These are phyloP conservation scores for Lomentospora prolificans DNA, from an alignment of 2,329 filamentous ascomycete species.

Conservation along the genomic window DNA sequence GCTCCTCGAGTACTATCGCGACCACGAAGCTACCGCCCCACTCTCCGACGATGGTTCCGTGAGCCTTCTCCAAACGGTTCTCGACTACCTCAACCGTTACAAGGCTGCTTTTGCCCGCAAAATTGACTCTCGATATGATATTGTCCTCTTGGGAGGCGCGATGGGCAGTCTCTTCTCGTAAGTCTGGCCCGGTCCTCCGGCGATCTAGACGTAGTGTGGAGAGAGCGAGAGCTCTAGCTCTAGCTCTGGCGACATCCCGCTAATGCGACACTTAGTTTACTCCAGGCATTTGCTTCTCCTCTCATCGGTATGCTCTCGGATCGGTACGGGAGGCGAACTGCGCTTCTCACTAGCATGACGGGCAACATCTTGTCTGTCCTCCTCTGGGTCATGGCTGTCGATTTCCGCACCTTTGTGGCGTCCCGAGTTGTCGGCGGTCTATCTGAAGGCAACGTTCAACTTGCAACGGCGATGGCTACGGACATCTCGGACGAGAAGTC, in stretches of 20 bases:
- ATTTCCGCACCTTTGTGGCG: conserved; percentile 94
- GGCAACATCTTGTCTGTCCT: conserved; percentile 91
- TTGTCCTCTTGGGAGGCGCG: conserved; percentile 87
- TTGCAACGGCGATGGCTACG: conserved; percentile 91
- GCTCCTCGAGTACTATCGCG: conserved; percentile 91
- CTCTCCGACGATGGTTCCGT: conserved; percentile 33
- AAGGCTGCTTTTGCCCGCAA: conserved; percentile 86
- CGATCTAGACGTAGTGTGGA: neutral
- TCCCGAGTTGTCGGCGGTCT: conserved; percentile 85
- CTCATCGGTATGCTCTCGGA: conserved; percentile 86
- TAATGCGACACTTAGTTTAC: conserved; percentile 51
- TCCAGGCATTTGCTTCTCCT: conserved; percentile 87
- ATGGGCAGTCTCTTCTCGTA: conserved; percentile 82
- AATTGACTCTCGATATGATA: conserved; percentile 94
- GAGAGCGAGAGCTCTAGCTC: neutral
- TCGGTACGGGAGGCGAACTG: conserved; percentile 74
- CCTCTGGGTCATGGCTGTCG: conserved; percentile 85
- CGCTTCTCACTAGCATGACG: conserved; percentile 81
- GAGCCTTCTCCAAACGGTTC: conserved; percentile 68
- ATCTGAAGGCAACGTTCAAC: conserved; percentile 93
- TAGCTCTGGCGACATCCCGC: neutral
- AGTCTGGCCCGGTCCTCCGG: conserved; percentile 12
- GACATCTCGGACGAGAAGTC: conserved; percentile 84
- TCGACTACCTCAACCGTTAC: conserved; percentile 82
- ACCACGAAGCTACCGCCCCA: conserved; percentile 56